Conservation (phyloP, 2,329 filamentous ascomycete species). For the Talaromyces albobiverticillius region DNA sequence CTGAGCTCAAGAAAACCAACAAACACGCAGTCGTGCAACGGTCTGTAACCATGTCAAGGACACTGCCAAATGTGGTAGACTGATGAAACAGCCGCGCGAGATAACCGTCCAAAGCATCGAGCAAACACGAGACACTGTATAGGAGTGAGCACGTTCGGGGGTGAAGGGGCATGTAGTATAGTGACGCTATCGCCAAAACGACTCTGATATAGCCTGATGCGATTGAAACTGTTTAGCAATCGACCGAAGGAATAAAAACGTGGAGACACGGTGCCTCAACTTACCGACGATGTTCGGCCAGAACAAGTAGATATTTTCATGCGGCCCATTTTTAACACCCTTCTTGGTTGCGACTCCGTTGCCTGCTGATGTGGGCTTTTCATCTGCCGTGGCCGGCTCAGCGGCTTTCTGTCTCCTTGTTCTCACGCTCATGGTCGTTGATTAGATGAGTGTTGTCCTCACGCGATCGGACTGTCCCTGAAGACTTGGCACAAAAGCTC, state of each 20-base stretch:
- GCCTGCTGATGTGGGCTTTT: constrained; percentile 25
- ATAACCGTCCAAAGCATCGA: constrained; percentile 92
- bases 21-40: constrained; percentile 94
- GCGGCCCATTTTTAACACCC: constrained; percentile 31
- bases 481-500: neutral
- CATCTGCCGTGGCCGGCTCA: constrained; percentile 28
- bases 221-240: neutral
- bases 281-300: constrained; percentile 78
- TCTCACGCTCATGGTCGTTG: constrained; percentile 32
- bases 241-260: neutral
- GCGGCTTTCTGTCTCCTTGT: constrained; percentile 40
- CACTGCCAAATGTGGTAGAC: constrained; percentile 91
- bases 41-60: constrained; percentile 98
- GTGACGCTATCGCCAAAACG: constrained; percentile 78
- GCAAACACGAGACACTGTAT: constrained; percentile 90
- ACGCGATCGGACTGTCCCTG: neutral
- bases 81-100: constrained; percentile 86
- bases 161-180: constrained; percentile 99
- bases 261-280: constrained; percentile 22
- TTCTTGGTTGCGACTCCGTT: constrained; percentile 32
- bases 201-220: constrained; percentile 70
- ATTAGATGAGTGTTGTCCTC: too few relatives aligned
- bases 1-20: constrained; percentile 89
- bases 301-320: constrained; percentile 79
- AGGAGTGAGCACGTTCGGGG: constrained; percentile 84